Evolutionary conservation across 352 stramenopile species (phyloP).

Genomic region (Discostella stelligera): DNA sequence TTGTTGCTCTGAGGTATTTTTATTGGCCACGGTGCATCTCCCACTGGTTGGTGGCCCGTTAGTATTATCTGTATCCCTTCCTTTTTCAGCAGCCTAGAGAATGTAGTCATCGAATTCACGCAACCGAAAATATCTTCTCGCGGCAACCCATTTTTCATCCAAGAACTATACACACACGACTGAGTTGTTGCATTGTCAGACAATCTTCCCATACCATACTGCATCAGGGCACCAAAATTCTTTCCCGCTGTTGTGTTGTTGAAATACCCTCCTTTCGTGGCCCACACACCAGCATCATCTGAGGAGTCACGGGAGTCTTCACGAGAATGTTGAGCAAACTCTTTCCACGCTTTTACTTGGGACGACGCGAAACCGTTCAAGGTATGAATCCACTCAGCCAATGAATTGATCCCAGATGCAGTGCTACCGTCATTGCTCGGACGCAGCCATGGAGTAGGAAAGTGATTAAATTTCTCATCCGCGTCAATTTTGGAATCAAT

Average conservation of each 20-base stretch:
- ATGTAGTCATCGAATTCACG: constrained; percentile 13
- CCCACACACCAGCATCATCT: constrained; percentile 45
- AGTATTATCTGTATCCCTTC: constrained; percentile 61
- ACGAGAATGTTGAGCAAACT: constrained; percentile 28
- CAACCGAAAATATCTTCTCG: constrained; percentile 43
- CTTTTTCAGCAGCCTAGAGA: constrained; percentile 52
- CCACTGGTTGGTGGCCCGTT: constrained; percentile 73
- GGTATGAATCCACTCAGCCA: constrained; percentile 59
- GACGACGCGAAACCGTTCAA: constrained; percentile 63
- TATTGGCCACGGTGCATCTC: constrained; percentile 73
- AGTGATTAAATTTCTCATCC: constrained; percentile 42
- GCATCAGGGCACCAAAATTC: constrained; percentile 59
- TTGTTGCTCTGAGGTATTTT: constrained; percentile 19
- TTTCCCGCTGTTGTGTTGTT: constrained; percentile 25
- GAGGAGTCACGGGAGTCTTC: constrained; percentile 1
- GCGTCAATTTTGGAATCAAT: constrained; percentile 37
- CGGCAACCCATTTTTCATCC: constrained; percentile 65
- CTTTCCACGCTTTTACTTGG: constrained; percentile 59
- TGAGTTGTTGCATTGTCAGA: constrained; percentile 57
- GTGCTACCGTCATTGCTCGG: constrained; percentile 10
- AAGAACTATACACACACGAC: constrained; percentile 72
- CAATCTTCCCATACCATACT: constrained; percentile 74
- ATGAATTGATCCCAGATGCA: constrained; percentile 19
- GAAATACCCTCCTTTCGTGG: constrained; percentile 45
- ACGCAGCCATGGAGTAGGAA: constrained; percentile 59